A percentile compares a stretch with the other conserved stretches of the same genome.
phyloP scores from a whole-genome alignment of 768 basidiomycete genomes.

The Collybia mongolica region DNA sequence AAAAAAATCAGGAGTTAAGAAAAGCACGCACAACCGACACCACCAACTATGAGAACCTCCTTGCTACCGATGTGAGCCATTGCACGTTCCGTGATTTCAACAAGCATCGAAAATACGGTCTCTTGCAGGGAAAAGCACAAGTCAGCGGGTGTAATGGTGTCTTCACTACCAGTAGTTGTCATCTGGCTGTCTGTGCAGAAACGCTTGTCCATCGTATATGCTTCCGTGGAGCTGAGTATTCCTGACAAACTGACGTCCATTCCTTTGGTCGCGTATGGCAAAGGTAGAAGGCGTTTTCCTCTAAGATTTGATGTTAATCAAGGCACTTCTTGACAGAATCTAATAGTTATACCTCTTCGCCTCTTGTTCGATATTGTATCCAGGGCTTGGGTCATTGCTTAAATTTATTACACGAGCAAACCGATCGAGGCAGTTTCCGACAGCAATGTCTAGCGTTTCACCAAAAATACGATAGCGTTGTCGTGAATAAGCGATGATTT shows the following conservation, averaged over 20 bases:
- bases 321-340: neutral
- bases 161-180: conserved; percentile 44
- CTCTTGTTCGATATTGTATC: conserved; percentile 96
- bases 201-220: conserved; percentile 84
- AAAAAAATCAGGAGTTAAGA: neutral
- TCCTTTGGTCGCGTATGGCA: conserved; percentile 97
- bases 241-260: conserved; percentile 99
- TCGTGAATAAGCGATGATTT: conserved; percentile 97
- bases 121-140: conserved; percentile 97
- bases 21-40: conserved; percentile 89
- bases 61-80: conserved; percentile 98
- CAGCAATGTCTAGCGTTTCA: conserved; percentile 98
- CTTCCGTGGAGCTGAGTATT: conserved; percentile 83
- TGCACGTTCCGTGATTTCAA: conserved; percentile 97
- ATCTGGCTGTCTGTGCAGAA: conserved; percentile 51
- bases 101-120: conserved; percentile 96
- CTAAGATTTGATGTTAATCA: conserved; percentile 35
- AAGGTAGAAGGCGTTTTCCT: conserved; percentile 75
- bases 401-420: conserved; percentile 94
- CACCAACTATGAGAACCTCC: conserved; percentile 96
- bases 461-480: conserved; percentile 98
- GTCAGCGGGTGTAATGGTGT: conserved; percentile 92
- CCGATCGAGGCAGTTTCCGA: conserved; percentile 96
- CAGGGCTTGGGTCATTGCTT: conserved; percentile 94
- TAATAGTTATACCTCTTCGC: conserved; percentile 73